These are phyloP conservation scores for Poa annua DNA, from an alignment of 176 grass and related monocot genomes.

Conservation along the genomic window DNA sequence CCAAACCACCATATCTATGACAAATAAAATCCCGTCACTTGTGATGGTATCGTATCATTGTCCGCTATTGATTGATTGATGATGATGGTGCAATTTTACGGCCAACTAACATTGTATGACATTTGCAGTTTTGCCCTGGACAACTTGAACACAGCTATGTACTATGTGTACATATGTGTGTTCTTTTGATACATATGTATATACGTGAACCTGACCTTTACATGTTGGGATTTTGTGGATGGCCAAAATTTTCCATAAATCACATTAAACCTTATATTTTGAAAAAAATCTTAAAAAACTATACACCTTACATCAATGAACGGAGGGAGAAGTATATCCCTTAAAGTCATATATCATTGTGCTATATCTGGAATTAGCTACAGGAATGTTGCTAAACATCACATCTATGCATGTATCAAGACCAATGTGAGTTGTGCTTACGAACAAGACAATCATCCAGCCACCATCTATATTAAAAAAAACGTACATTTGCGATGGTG, in stretches of 20 bases:
- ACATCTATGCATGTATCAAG: no score
- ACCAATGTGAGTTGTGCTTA: not conserved
- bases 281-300: no score
- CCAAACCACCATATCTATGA: not conserved
- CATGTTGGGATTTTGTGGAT: no score
- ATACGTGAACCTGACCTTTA: conserved; percentile 1
- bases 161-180: conserved; percentile 18
- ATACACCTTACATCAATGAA: no score
- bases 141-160: not conserved
- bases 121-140: not conserved
- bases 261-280: no score
- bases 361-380: no score
- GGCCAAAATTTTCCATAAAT: no score
- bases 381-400: no score
- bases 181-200: not conserved
- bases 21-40: not conserved
- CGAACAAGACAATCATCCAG: not conserved
- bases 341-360: no score
- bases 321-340: no score
- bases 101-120: not conserved
- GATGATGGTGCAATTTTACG: not conserved
- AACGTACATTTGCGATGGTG: not conserved
- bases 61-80: not conserved
- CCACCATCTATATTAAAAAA: not conserved
- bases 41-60: not conserved